Evolutionary conservation across 169 alveolate genomes (phyloP).

Genomic region (Babesia gibsoni): DNA sequence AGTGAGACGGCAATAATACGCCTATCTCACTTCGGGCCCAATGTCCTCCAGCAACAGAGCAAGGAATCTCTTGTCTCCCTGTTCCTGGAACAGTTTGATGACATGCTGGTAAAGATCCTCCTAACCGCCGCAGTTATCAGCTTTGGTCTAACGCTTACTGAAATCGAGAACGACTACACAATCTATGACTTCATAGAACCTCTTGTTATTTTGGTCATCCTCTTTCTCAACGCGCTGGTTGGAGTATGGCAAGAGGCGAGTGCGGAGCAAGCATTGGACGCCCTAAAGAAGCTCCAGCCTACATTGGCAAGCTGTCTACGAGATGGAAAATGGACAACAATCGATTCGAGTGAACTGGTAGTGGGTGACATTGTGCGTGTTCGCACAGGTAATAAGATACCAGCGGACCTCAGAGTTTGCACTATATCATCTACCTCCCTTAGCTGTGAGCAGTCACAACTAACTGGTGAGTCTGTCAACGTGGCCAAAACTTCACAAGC

Average conservation of each 20-base stretch:
- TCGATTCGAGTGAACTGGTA: slow-evolving; percentile 90
- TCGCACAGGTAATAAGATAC: slow-evolving; percentile 95
- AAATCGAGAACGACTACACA: slow-evolving; percentile 88
- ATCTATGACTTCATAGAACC: slow-evolving; percentile 96
- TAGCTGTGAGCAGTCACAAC: slow-evolving; percentile 91
- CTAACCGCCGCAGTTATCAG: slow-evolving; percentile 95
- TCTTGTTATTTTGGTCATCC: slow-evolving; percentile 90
- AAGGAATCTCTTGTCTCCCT: slow-evolving; percentile 87
- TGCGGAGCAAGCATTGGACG: slow-evolving; percentile 97
- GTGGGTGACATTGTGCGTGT: slow-evolving; percentile 97
- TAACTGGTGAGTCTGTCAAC: slow-evolving; percentile 95
- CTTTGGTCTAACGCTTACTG: slow-evolving; percentile 88
- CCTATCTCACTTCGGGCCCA: slow-evolving; percentile 81
- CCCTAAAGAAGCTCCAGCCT: slow-evolving; percentile 93
- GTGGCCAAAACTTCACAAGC: slow-evolving; percentile 81
- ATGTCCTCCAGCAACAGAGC: slow-evolving; percentile 85
- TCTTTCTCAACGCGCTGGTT: slow-evolving; percentile 93
- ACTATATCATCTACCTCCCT: slow-evolving; percentile 89
- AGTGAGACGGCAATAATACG: slow-evolving; percentile 81
- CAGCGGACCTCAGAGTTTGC: slow-evolving; percentile 96
- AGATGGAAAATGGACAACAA: slow-evolving; percentile 88
- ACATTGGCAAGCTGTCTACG: slow-evolving; percentile 88
- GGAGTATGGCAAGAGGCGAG: slow-evolving; percentile 98
- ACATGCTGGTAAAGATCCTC: slow-evolving; percentile 91
- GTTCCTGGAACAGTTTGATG: slow-evolving; percentile 92